Percentiles rank a stretch among this genome's conserved stretches.
phyloP scores from a whole-genome alignment of 768 basidiomycete species.

The Boletus pseudopeckii region DNA sequence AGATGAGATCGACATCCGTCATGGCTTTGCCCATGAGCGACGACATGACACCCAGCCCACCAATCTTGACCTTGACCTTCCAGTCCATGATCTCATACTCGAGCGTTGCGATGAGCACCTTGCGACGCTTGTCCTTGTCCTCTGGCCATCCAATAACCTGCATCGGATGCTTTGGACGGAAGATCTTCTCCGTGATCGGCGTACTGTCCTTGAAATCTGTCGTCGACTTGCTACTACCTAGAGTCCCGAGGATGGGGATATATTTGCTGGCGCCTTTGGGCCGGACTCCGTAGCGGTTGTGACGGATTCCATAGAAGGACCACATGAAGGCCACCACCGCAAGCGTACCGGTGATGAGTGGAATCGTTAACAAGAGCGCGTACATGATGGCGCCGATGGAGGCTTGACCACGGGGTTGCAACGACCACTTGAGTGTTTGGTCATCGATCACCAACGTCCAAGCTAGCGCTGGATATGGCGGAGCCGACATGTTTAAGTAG shows the following conservation, averaged over 20 bases:
- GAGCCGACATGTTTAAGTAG: conserved; percentile 88
- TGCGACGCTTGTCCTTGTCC: conserved; percentile 84
- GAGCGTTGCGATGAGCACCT: conserved; percentile 86
- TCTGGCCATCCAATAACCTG: conserved; percentile 97
- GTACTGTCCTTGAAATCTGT: conserved; percentile 63
- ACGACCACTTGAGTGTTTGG: conserved; percentile 66
- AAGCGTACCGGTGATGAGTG: conserved; percentile 77
- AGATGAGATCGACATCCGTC: conserved; percentile 92
- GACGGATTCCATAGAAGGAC: conserved; percentile 93
- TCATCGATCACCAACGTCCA: conserved; percentile 87
- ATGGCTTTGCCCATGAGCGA: conserved; percentile 97
- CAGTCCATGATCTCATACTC: conserved; percentile 98
- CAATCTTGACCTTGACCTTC: conserved; percentile 98
- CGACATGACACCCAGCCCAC: conserved; percentile 97
- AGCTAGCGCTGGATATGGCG: conserved; percentile 81
- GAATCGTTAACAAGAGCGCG: conserved; percentile 75
- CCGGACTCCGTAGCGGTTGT: conserved; percentile 88
- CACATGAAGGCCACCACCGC: conserved; percentile 90
- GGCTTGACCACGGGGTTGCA: conserved; percentile 79
- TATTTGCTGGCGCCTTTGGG: conserved; percentile 70
- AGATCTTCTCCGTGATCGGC: conserved; percentile 69
- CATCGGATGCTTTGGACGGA: conserved; percentile 54
- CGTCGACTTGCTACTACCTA: conserved; percentile 63
- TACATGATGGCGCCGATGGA: conserved; percentile 85
- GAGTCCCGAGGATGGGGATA: conserved; percentile 78